Evolutionary conservation across 768 basidiomycete species (phyloP), one percentile per base, ranked within the genome.

Genomic region (Royoungia palumana): DNA sequence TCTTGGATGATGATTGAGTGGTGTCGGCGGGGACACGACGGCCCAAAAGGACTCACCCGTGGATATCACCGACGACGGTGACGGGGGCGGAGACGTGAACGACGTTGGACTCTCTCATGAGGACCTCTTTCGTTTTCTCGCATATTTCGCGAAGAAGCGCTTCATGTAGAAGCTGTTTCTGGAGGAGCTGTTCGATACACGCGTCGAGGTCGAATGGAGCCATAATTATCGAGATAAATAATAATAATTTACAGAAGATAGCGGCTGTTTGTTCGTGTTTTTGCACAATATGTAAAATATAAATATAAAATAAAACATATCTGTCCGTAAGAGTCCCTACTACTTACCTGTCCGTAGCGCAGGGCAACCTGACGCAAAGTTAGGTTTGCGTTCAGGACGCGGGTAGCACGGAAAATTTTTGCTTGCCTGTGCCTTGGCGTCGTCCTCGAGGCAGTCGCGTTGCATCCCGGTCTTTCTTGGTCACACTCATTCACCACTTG

Each of bases 41-140:
- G 30, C 41, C 46, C 35, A 46, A 32, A 53, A 58, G 62, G 38
- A 73, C 89, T 79, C 72, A 96, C 94, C 94, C 96, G 67, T 99
- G 96, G 41, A 99, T 98, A 67, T 99, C 96, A 44, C 96, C 96
- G 34, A 98, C 96, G 24, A 99, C 96, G 1, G 96, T 99, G 30
- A 98, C 93, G 17, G 96, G 96, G 5, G 95, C 89, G 54, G 83
- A 87, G 57, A 99, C 88, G 63, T 98, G 96, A 7, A 98, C 94
- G 49, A 99, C 96, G 63, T 99, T 99, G 50, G 89, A 93, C 73
- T 99, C 96, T 53, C 93, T 77, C 96, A 98, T 98, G 49, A 99
- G 84, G 0, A 99, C 92, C 66, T 99, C 96, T 67, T 98, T 99
- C 14, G 95, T 96, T 73, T 98, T 98, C 64, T 96, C 95, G 77